A percentile compares a stretch with the other conserved stretches of the same genome.
phyloP scores from a whole-genome alignment of 257 asterid genomes.

The Forsythia suspensa region DNA sequence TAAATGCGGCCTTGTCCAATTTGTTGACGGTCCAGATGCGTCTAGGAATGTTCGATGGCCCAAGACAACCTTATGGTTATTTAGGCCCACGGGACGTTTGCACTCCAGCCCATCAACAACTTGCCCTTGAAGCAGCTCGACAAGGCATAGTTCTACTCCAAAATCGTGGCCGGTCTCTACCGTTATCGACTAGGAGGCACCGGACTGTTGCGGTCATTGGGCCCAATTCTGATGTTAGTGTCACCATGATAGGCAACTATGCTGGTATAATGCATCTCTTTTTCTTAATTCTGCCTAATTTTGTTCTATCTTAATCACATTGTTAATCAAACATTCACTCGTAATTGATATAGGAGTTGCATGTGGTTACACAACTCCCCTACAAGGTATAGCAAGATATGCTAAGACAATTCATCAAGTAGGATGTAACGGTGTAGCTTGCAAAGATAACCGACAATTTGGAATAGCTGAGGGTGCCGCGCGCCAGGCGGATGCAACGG shows the following conservation, averaged over 20 bases:
- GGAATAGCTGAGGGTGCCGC: conserved; percentile 73
- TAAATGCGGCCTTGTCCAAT: conserved; percentile 62
- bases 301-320: not conserved
- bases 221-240: conserved; percentile 80
- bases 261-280: conserved; percentile 50
- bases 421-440: conserved; percentile 58
- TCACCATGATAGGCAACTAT: conserved; percentile 88
- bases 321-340: not conserved
- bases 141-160: conserved; percentile 85
- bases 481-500: conserved; percentile 67
- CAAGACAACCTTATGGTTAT: conserved; percentile 50
- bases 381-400: conserved; percentile 77
- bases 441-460: conserved; percentile 42
- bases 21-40: conserved; percentile 80
- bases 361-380: conserved; percentile 65
- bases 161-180: conserved; percentile 63
- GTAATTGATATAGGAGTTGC: conserved; percentile 46
- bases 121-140: conserved; percentile 91
- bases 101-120: conserved; percentile 63
- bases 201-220: conserved; percentile 76
- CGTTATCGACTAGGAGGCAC: conserved; percentile 50
- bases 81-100: conserved; percentile 87
- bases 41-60: conserved; percentile 89
- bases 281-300: not conserved
- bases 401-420: conserved; percentile 55